Evolutionary conservation across 345 rosid species (phyloP), one percentile per base, ranked within the genome.

Genomic region (Eucalyptus leucophloia): DNA sequence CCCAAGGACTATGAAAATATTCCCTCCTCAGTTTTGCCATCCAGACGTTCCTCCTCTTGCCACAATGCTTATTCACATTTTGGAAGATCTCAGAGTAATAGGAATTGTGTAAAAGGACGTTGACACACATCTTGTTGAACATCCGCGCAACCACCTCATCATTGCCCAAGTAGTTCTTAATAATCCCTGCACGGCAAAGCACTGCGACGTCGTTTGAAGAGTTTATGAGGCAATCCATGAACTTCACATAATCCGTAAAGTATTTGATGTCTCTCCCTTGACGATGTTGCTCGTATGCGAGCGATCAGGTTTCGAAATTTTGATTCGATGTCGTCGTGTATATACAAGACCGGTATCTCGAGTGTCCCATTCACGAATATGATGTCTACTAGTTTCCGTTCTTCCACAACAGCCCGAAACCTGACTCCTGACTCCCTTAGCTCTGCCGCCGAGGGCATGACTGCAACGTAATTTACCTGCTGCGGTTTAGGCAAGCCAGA

Each of bases 31-130:
- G 26, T 53, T 53, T 53, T 0, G 58, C 26, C 58, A 53, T 53
- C 58, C 26, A 19, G 1, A 1, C 1, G 24, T 8, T 53, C 26
- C 1, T 0, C 0, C 10, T 7, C 58, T 54, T 21, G 26, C 1
- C 0, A 7, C 26, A 54, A 54, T 54, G 4, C 0, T 0, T 0
- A 54, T 8, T 54, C 26, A 54, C 0, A 21, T 3, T 8, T 8
- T 8, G 1, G 2, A 54, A 54, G 58, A 54, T 54, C 58, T 21
- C 2, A 0, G 11, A 21, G 26, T 54, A 54, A 54, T 54, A 54
- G 5, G 0, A 54, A 54, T 0, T 0, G 26, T 1, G 1, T 54
- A 4, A 0, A 21, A 1, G 0, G 11, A 54, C 0, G 0, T 54
- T 0, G 26, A 1, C 26, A 54, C 26, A 0, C 0, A 54, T 54